Percentiles rank a stretch among this genome's conserved stretches.
Conservation (phyloP, 306 rosid genomes). For the Biancaea sappan region DNA sequence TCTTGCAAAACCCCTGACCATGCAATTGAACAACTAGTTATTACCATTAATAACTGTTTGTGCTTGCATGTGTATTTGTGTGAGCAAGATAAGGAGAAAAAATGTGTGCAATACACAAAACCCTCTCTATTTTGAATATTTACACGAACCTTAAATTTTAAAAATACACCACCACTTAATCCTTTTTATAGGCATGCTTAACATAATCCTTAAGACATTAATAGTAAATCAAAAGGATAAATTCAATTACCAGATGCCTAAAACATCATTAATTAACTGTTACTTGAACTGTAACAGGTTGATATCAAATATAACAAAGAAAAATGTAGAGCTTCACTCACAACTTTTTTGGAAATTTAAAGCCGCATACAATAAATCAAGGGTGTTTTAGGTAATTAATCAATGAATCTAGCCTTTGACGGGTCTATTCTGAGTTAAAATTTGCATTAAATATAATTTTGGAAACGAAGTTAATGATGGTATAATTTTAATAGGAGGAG, state of each 20-base stretch:
- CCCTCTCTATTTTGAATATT: background rate
- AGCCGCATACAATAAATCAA: background rate
- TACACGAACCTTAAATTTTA: background rate
- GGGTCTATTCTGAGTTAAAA: background rate
- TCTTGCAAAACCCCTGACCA: conserved; percentile 81
- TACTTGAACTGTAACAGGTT: background rate
- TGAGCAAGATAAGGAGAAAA: background rate
- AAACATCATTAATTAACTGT: background rate
- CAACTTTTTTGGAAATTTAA: background rate
- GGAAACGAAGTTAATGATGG: background rate
- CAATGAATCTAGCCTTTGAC: background rate
- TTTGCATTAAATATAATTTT: background rate
- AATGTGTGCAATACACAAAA: background rate
- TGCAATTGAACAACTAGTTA: conserved; percentile 27
- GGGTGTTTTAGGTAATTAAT: background rate
- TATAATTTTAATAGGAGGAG: too few relatives aligned
- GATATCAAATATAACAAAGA: background rate
- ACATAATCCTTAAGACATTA: background rate
- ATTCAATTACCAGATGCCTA: background rate
- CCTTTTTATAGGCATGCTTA: background rate
- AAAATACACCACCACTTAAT: background rate
- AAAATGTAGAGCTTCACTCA: background rate
- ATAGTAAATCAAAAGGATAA: background rate
- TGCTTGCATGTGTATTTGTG: background rate
- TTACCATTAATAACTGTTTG: background rate